A percentile compares a stretch with the other conserved stretches of the same genome.
phyloP scores from a whole-genome alignment of 1,139 yeast genomes.

The Saccharomyces pastorianus region DNA sequence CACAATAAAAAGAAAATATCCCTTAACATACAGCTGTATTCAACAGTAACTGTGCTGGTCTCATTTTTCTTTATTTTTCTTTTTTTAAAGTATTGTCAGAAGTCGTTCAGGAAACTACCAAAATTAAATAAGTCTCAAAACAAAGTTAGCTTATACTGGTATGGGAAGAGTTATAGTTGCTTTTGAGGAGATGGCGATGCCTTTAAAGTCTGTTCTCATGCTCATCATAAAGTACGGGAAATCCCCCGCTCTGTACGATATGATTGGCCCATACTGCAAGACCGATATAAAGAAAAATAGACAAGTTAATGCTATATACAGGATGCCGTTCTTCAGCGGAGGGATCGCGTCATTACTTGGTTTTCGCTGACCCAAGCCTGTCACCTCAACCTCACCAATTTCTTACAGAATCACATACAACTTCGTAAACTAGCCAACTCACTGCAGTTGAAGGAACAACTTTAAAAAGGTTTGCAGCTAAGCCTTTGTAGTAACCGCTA shows the following conservation, averaged over 20 bases:
- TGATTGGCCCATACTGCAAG: conserved; percentile 2
- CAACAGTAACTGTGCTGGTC: conserved; percentile 37
- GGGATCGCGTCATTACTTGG: not conserved
- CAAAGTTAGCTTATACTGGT: not conserved
- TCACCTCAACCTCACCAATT: not conserved
- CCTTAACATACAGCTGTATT: conserved; percentile 34
- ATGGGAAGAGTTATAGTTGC: not conserved
- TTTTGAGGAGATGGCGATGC: not conserved
- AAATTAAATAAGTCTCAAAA: not conserved
- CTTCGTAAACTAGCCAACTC: conserved; percentile 82
- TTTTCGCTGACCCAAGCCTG: not conserved
- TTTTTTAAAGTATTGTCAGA: not conserved
- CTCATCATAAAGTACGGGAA: not conserved
- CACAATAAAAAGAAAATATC: not conserved
- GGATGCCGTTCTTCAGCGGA: not conserved
- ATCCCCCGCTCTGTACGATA: not conserved
- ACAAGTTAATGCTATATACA: conserved; percentile 10
- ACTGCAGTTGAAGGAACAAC: conserved; percentile 95
- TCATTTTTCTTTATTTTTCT: conserved; percentile 17
- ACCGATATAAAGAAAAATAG: conserved; percentile 14
- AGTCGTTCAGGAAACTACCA: not conserved
- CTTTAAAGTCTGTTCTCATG: not conserved
- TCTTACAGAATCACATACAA: conserved; percentile 32
- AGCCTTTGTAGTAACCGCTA: conserved; percentile 78
- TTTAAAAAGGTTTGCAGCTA: conserved; percentile 80